Evolutionary conservation across 164 flowering plant genomes (phyloP), one percentile per base, ranked within the genome.

Genomic region (Macadamia integrifolia): DNA sequence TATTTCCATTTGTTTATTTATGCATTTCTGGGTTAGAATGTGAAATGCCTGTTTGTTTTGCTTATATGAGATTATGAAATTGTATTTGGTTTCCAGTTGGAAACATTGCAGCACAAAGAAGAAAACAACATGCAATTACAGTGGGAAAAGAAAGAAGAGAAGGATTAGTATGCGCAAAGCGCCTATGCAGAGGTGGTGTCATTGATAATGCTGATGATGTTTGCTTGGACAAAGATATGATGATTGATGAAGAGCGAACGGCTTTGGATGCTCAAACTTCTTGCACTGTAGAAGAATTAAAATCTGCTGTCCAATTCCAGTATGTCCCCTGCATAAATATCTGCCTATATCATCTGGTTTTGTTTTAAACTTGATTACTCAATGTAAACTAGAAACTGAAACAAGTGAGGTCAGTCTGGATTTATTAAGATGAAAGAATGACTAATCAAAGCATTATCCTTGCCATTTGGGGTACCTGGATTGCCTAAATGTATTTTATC

Each of bases 91-190:
- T 69, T 35, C 29, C 77, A 94, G 98, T 90, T 66, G 92, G 97
- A 61, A 85, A 71, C 71, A 79, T 74, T 42, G 99, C 99, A 59
- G 87, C 85, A 12, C 78, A 80, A 40, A 67, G 89, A 69, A 79
- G 99, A 74, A 78, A 93, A 69, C 88, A 85, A 72, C 83, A 83
- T 69, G 99, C 97, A 2, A 86, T 88, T 29, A 69, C 85, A 6
- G 85, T 92, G 44, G 87, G 88, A 44, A 94, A 92, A 66, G 99
- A 94, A 73, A 84, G 97, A 72, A 80, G 97, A 71, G 98, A 90
- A 35, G 88, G 90, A 0, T 70, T 92, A 79, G 82, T 94, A 52
- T 84, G 97, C 40, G 83, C 93, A 4, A 92, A 94, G 78, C 86
- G 98, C 1, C 66, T 94, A 0, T 94, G 99, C 77, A 83, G 93